Percentiles rank a stretch among this genome's conserved stretches.
These are phyloP conservation scores for Mycosarcoma maydis DNA, from an alignment of 1,284 basidiomycete genomes.

Conservation along the genomic window DNA sequence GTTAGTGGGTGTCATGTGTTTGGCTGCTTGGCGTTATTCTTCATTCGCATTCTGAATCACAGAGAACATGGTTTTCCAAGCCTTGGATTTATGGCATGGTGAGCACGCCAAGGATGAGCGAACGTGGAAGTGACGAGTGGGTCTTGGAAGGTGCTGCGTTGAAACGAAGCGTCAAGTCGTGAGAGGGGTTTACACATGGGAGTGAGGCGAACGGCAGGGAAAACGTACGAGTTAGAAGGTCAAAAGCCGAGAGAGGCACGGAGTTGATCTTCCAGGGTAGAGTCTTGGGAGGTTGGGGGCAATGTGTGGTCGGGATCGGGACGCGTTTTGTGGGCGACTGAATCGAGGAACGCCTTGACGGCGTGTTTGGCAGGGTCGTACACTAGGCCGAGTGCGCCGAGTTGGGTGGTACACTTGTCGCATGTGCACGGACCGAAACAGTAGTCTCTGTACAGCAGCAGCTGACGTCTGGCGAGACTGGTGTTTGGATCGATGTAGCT, in stretches of 20 bases:
- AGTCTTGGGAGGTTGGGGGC: background rate
- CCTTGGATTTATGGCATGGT: too few relatives aligned
- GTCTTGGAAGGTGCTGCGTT: too few relatives aligned
- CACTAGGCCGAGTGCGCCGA: constrained; percentile 59
- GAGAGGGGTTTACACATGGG: constrained; percentile 1
- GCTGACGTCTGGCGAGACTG: constrained; percentile 72
- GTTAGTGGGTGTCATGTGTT: too few relatives aligned
- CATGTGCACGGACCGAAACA: constrained; percentile 73
- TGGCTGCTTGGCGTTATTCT: too few relatives aligned
- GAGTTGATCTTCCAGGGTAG: constrained; percentile 52
- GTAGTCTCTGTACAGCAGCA: constrained; percentile 70
- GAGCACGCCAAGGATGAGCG: too few relatives aligned
- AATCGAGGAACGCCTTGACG: constrained; percentile 28
- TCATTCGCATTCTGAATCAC: too few relatives aligned
- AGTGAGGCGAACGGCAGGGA: too few relatives aligned
- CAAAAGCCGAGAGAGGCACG: constrained; percentile 55
- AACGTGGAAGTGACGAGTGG: background rate
- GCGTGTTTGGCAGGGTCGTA: constrained; percentile 21
- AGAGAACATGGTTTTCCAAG: too few relatives aligned
- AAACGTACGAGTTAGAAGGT: too few relatives aligned
- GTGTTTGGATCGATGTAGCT: constrained; percentile 80
- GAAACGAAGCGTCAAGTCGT: too few relatives aligned
- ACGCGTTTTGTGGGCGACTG: constrained; percentile 18
- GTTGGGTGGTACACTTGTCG: constrained; percentile 70
- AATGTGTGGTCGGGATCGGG: background rate